Base-by-base conservation (phyloP, 805 yeast species). In the Brettanomyces nanus region DNA sequence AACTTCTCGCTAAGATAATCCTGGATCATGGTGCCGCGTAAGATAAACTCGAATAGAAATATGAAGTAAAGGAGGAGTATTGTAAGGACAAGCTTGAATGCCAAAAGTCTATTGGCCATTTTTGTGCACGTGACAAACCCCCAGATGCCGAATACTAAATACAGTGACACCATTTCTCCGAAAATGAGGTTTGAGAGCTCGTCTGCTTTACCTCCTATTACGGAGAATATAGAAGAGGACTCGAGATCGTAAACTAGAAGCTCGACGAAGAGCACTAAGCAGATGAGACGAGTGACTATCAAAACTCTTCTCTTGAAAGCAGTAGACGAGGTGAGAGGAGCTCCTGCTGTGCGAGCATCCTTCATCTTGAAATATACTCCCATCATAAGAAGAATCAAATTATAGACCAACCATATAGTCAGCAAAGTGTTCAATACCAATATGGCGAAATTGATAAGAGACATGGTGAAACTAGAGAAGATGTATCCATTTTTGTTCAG, bases 401-500 rank as follows among this genome's bases (percentile, higher is more conserved):
- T 56, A 42, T 61, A 59, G 15, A 57, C 38, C 7, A 56, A 31
- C 65, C 65, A 61, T 11, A 48, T 47, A 6, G 54, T 44, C 18
- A 57, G 45, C 5, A 51, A 7, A 0, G 65, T 51, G 28, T 51
- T 49, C 13, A 44, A 38, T 0, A 46, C 17, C 21, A 59, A 39
- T 14, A 47, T 42, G 7, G 46, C 11, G 21, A 58, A 47, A 38
- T 49, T 46, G 10, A 50, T 37, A 2, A 53, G 13, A 2, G 55
- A 48, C 28, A 49, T 37, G 3, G 37, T 11, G 17, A 56, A 25
- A n/a, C 43, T 41, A 18, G 46, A 39, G 13, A 48, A 44, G 7
- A 29, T 35, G 37, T 61, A 57, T n/a, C 60, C 61, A 25, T 42
- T 36, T 33, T 43, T 48, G 37, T 59, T 59, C 28, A 54, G 33